Evolutionary conservation across 2,329 filamentous ascomycete genomes (phyloP).

Genomic region (Botrytis sinoallii): DNA sequence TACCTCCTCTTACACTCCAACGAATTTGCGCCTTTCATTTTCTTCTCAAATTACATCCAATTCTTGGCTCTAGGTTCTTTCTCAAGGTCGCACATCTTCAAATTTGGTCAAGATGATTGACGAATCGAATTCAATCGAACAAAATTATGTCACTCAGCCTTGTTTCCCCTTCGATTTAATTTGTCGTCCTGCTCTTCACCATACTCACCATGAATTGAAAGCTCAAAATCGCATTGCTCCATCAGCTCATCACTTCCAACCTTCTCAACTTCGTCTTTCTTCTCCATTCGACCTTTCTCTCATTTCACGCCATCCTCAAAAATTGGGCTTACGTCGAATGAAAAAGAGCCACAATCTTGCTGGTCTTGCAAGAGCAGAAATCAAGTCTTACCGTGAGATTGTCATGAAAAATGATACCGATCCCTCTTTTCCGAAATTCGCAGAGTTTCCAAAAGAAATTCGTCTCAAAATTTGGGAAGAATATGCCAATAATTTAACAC

Average conservation of each 20-base stretch:
- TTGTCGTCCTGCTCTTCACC: background rate
- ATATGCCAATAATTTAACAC: background rate
- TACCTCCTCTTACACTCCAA: background rate
- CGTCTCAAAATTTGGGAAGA: conserved; percentile 3
- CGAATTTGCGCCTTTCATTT: no score
- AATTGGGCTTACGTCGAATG: background rate
- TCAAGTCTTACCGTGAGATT: background rate
- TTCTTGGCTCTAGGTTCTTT: background rate
- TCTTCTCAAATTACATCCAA: background rate
- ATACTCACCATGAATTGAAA: background rate
- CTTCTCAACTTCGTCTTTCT: background rate
- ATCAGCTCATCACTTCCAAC: background rate
- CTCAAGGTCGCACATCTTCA: no score
- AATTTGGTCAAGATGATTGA: background rate
- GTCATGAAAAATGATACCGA: background rate
- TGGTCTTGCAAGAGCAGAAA: background rate
- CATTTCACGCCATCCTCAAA: background rate
- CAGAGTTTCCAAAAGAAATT: background rate
- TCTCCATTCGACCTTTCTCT: background rate
- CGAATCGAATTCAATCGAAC: background rate
- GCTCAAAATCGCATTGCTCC: background rate
- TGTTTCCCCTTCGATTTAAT: background rate
- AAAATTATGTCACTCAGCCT: background rate
- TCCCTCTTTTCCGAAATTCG: background rate
- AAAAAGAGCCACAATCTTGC: background rate